A percentile compares a stretch with the other conserved stretches of the same genome.
phyloP scores from a whole-genome alignment of 176 grass and related monocot genomes.

The Puya raimondii region DNA sequence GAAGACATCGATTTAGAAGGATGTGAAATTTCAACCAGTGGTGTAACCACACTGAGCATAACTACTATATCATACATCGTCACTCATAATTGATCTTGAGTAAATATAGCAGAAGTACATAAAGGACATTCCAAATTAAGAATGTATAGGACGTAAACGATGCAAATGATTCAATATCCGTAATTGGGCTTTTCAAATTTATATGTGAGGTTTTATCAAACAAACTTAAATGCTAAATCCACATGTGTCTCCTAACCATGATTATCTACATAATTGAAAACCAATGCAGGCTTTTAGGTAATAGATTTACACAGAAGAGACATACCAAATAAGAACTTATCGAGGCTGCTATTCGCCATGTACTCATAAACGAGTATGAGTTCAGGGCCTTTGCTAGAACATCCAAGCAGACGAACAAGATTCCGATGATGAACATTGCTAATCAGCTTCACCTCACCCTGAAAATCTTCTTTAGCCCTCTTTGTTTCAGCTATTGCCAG shows the following conservation, averaged over 20 bases:
- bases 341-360: conserved; percentile 84
- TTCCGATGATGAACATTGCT: conserved; percentile 86
- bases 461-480: conserved; percentile 44
- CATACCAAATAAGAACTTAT: conserved; percentile 76
- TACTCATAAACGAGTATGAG: conserved; percentile 86
- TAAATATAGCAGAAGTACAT: too few relatives aligned
- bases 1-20: too few relatives aligned
- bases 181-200: too few relatives aligned
- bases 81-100: too few relatives aligned
- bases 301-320: conserved; percentile 7
- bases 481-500: conserved; percentile 46
- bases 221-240: neutral
- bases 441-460: conserved; percentile 79
- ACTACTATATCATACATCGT: too few relatives aligned
- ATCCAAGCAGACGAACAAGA: conserved; percentile 72
- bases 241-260: neutral
- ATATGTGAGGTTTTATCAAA: too few relatives aligned
- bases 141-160: neutral
- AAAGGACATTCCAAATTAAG: too few relatives aligned
- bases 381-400: conserved; percentile 49
- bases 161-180: too few relatives aligned
- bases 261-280: conserved; percentile 4
- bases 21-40: too few relatives aligned
- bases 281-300: conserved; percentile 13
- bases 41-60: too few relatives aligned